Conservation (phyloP, 2,329 filamentous ascomycete species). For the Ceratocystis colombiana region DNA sequence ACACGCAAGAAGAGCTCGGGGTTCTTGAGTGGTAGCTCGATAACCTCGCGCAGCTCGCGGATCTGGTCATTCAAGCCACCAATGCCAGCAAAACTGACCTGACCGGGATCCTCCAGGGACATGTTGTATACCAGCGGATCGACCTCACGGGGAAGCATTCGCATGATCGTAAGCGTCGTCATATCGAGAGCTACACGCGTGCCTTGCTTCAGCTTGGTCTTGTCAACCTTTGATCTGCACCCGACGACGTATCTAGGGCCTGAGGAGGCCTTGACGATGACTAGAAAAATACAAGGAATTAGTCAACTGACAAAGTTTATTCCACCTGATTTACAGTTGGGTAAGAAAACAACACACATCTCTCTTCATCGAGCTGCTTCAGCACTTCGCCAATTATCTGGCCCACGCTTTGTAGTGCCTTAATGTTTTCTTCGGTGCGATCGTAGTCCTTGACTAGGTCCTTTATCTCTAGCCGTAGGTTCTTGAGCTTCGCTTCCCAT, state of each 20-base stretch:
- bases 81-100: constrained; percentile 95
- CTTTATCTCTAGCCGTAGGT: constrained; percentile 89
- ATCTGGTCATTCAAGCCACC: constrained; percentile 98
- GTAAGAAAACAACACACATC: constrained; percentile 52
- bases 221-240: constrained; percentile 97
- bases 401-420: constrained; percentile 94
- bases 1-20: constrained; percentile 94
- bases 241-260: constrained; percentile 96
- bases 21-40: constrained; percentile 96
- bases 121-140: constrained; percentile 99
- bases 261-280: constrained; percentile 97
- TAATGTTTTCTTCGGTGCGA: constrained; percentile 97
- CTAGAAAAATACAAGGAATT: constrained; percentile 38
- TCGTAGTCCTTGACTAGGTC: constrained; percentile 90
- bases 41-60: constrained; percentile 90
- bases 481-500: constrained; percentile 97
- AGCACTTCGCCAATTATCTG: constrained; percentile 99
- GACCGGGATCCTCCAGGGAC: constrained; percentile 94
- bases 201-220: constrained; percentile 92
- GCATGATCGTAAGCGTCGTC: constrained; percentile 99
- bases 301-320: constrained; percentile 26
- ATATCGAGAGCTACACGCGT: constrained; percentile 96
- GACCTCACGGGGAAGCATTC: constrained; percentile 96
- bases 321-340: no score
- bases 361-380: constrained; percentile 96